Percentiles rank a stretch among this genome's conserved stretches.
phyloP scores from a whole-genome alignment of 768 basidiomycete genomes.

The Kondoa subrosea region DNA sequence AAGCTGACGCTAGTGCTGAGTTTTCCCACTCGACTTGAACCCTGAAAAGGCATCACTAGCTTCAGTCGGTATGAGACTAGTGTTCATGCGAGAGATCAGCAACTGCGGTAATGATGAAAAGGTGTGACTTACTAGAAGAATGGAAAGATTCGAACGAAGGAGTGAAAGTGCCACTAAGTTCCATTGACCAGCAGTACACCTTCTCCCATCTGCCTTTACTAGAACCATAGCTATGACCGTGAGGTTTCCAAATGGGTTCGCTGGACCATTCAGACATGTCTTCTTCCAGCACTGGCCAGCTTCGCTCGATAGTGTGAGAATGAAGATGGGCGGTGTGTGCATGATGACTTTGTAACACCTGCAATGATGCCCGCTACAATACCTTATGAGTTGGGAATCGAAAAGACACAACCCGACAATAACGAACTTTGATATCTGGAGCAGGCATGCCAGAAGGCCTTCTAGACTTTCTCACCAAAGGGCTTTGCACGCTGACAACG shows the following conservation, averaged over 20 bases:
- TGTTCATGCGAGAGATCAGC: too few species aligned
- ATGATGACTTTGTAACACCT: neutral
- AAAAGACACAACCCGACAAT: too few species aligned
- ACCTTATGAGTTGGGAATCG: too few species aligned
- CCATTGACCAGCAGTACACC: neutral
- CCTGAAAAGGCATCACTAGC: neutral
- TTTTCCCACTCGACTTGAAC: neutral
- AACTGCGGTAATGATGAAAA: too few species aligned
- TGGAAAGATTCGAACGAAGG: neutral
- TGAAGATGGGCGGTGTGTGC: neutral
- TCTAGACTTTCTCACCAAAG: neutral
- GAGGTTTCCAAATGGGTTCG: neutral
- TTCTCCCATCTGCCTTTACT: neutral
- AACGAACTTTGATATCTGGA: too few species aligned
- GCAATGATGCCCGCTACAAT: neutral
- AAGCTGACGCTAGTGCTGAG: neutral
- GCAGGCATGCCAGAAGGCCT: too few species aligned
- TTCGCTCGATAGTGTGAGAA: neutral
- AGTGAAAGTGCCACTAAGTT: neutral
- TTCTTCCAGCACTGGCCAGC: neutral
- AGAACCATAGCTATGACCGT: neutral
- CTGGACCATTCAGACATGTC: neutral
- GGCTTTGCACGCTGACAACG: neutral
- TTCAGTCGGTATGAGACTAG: neutral
- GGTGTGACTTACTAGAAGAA: neutral